Evolutionary conservation across 495 filamentous ascomycete species (phyloP).

Genomic region (Aspergillus panamensis): DNA sequence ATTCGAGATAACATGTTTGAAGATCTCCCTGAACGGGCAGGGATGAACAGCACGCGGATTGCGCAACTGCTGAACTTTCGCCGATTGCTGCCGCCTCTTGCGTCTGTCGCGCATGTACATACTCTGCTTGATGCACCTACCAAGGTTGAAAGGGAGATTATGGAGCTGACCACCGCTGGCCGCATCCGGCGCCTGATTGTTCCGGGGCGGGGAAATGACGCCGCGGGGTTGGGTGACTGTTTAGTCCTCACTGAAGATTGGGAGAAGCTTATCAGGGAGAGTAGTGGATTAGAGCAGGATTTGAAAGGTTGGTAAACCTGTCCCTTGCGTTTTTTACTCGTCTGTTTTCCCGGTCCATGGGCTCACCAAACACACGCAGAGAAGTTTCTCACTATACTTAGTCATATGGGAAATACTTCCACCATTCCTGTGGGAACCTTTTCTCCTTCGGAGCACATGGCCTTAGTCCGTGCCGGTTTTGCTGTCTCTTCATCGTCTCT

Average conservation of each 20-base stretch:
- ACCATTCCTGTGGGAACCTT: conserved; percentile 49
- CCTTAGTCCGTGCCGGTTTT: conserved; percentile 69
- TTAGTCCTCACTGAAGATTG: conserved; percentile 63
- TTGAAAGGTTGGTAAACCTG: conserved; percentile 42
- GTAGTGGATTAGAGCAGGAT: conserved; percentile 39
- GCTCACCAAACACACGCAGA: conserved; percentile 26
- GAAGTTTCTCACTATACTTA: conserved; percentile 55
- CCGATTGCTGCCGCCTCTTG: conserved; percentile 61
- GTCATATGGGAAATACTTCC: conserved; percentile 50
- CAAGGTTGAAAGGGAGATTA: conserved; percentile 68
- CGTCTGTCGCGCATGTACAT: conserved; percentile 69
- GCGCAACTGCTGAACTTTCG: conserved; percentile 68
- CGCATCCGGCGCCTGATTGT: conserved; percentile 63
- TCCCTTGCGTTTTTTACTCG: not conserved
- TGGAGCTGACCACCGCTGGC: conserved; percentile 57
- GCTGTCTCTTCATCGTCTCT: conserved; percentile 55
- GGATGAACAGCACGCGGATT: conserved; percentile 72
- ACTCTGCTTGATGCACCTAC: conserved; percentile 63
- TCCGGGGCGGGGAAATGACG: conserved; percentile 58
- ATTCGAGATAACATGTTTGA: conserved; percentile 65
- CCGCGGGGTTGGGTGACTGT: conserved; percentile 63
- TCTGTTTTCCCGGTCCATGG: too few species aligned
- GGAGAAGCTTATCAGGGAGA: conserved; percentile 51
- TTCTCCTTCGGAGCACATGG: conserved; percentile 47
- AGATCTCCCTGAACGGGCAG: conserved; percentile 59